These are phyloP conservation scores for Colletotrichum sp. DNA, from an alignment of 2,329 filamentous ascomycete genomes.

Conservation along the genomic window DNA sequence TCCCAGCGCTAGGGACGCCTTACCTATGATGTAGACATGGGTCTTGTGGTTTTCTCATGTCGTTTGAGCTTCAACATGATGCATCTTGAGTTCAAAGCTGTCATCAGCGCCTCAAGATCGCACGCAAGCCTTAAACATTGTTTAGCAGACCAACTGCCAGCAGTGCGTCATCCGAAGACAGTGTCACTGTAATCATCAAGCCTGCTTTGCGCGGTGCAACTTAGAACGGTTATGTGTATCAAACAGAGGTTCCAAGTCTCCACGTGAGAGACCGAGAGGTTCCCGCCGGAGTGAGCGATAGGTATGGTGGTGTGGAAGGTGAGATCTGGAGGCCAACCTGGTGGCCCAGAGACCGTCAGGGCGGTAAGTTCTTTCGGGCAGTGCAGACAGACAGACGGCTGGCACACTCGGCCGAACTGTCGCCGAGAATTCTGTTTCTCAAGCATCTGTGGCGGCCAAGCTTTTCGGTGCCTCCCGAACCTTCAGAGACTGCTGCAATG, in stretches of 20 bases:
- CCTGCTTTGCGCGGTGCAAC: background rate
- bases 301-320: background rate
- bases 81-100: background rate
- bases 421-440: background rate
- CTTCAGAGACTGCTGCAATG: background rate
- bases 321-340: background rate
- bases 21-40: slow-evolving; percentile 4
- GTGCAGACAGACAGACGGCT: background rate
- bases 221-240: background rate
- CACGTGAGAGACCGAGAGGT: background rate
- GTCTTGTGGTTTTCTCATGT: background rate
- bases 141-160: background rate
- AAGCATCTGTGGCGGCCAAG: background rate
- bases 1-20: background rate
- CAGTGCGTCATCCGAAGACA: background rate
- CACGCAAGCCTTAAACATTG: background rate
- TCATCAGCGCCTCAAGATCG: background rate
- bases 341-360: background rate
- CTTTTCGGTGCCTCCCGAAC: background rate
- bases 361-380: background rate
- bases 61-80: background rate
- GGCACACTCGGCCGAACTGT: background rate
- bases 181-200: background rate
- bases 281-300: background rate
- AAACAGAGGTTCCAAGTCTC: background rate